Evolutionary conservation across 108 stramenopile species (phyloP).

Genomic region (Cyclotella kingstonii): DNA sequence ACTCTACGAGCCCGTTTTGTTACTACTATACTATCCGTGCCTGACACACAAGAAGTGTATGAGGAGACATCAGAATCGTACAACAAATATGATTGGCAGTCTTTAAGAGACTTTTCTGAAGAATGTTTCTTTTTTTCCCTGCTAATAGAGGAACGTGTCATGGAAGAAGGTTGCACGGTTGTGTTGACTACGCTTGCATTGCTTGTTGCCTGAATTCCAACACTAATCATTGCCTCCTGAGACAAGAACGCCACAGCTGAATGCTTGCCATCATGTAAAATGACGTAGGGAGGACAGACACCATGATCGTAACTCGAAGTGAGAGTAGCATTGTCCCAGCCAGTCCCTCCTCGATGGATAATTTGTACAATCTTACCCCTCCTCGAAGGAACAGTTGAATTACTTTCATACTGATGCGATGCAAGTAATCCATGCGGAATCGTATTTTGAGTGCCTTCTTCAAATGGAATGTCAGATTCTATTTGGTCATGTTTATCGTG

Average conservation of each 20-base stretch:
- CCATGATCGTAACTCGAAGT: neutral
- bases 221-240: neutral
- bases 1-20: neutral
- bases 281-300: neutral
- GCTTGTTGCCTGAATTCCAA: neutral
- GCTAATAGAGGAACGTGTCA: neutral
- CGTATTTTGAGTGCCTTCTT: neutral
- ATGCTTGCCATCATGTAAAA: neutral
- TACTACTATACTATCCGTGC: neutral
- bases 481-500: neutral
- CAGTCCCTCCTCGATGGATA: neutral
- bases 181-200: neutral
- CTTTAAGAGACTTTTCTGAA: too few relatives aligned
- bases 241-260: neutral
- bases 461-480: neutral
- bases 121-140: neutral
- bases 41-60: neutral
- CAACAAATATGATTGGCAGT: too few relatives aligned
- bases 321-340: neutral
- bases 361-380: neutral
- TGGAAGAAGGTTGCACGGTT: neutral
- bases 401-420: neutral
- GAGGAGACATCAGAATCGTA: neutral
- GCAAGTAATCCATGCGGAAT: neutral
- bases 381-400: neutral